Evolutionary conservation across 768 basidiomycete genomes (phyloP), one percentile per base, ranked within the genome.

Genomic region (Xerocomus potaroensis): DNA sequence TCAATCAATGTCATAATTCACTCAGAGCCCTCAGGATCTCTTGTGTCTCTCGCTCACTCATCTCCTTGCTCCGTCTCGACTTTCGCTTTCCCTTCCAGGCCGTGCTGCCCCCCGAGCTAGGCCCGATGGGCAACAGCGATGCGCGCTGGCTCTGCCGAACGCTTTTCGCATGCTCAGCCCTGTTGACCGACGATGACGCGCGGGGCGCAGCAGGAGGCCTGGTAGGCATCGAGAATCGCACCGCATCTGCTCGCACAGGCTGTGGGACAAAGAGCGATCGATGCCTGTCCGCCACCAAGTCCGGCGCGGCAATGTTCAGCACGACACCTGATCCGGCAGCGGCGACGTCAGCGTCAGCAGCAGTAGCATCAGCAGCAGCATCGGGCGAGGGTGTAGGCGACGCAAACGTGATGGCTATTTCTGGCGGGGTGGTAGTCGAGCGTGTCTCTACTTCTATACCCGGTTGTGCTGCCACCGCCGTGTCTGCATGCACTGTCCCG

Each of bases 41-140:
- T 37, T 58, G 60, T 12, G 56, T 63, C 22, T 62, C 60, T 2
- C 55, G 47, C 15, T 52, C 55, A 6, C 31, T 44, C 47, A 58
- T 8, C 38, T 60, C 56, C 43, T 15, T 49, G 12, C 47, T 52
- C 58, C 49, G 60, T 18, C 53, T 40, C 7, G 49, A 52, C 15
- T 14, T 12, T 34, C 53, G 44, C 37, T 42, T 64, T n/a, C 46
- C 62, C 41, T 39, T 50, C 45, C 43, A 50, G 11, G 36, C 7
- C 38, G 26, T 8, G 12, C 34, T n/a, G n/a, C n/a, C n/a, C n/a
- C n/a, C 24, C 5, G 40, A 10, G 16, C 27, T 18, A 9, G 41
- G 33, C 9, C 27, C 4, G 1, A 31, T 8, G 14, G 50, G 26
- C 11, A 44, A 14, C 9, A 43, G 6, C 1, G 50, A 54, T 2